Evolutionary conservation across 257 asterid genomes (phyloP), one percentile per base, ranked within the genome.

Genomic region (Solanum medicagineum): DNA sequence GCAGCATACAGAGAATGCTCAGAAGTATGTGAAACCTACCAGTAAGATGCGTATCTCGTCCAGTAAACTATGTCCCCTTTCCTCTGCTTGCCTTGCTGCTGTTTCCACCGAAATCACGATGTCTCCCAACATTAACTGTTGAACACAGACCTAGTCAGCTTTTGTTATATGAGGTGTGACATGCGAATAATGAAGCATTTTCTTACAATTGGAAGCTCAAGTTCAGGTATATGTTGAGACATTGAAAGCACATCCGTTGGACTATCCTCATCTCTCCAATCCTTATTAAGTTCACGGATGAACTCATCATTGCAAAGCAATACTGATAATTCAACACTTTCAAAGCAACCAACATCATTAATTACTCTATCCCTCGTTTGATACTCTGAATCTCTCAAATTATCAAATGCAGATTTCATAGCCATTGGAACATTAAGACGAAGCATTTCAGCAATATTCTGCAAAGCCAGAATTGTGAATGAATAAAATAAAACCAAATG

Each of bases 171-270:
- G 83, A 85, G 47, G 55, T 77, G 80, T 55, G 68, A 85, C 26
- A 32, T 55, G 54, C 36, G 8, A 24, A 70, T 42, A 83, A 84
- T 77, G 70, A 66, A 81, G 69, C 83, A 85, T 68, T 68, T 60
- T 90, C 97, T 90, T 87, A 97, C 99, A 81, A 95, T 90, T 56
- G 98, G 98, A 86, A 95, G 95, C 87, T 91, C 88, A 81, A 97
- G 94, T 85, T 93, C 94, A 55, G 99, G 98, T 80, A 93, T 91
- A 86, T 97, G 98, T 85, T 95, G 98, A 85, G 99, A 97, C 98
- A 97, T 92, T 81, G 99, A 97, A 85, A 97, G 95, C 77, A 97
- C 99, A 92, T 97, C 99, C 45, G 99, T 97, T 60, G 98, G 92
- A 14, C 88, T 94, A 88, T 97, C 97, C 90, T 95, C 98, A 84